Conservation (phyloP, 441 rosid genomes). For the Francoa sonchifolia region DNA sequence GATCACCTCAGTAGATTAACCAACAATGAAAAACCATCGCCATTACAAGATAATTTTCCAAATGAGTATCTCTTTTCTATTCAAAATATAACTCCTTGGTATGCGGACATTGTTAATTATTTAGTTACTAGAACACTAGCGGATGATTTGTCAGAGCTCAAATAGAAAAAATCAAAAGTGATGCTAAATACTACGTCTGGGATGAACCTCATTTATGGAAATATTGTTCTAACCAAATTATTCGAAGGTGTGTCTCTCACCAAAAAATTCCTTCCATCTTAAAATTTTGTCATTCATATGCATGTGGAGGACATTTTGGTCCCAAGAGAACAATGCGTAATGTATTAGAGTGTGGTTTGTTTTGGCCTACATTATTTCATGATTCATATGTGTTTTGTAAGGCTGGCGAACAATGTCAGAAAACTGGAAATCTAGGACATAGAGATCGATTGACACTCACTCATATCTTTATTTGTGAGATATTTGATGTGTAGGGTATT, state of each 20-base stretch:
- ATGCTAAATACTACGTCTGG: not conserved
- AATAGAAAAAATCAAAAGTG: not conserved
- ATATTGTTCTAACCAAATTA: not conserved
- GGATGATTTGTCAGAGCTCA: not conserved
- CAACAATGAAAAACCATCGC: not conserved
- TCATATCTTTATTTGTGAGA: no score
- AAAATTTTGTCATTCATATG: no score
- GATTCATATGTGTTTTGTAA: no score
- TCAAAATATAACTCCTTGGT: not conserved
- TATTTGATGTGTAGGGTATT: not conserved
- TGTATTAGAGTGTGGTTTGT: not conserved
- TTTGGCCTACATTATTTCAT: no score
- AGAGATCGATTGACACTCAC: no score
- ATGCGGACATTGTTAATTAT: not conserved
- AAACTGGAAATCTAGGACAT: no score
- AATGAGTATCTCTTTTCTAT: not conserved
- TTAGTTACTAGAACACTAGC: not conserved
- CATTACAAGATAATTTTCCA: not conserved
- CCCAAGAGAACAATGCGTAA: not conserved
- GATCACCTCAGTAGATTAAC: not conserved
- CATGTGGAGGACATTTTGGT: not conserved
- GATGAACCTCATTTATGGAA: conserved; percentile 2
- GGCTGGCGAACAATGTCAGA: no score
- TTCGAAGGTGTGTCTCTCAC: not conserved
- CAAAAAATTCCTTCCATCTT: not conserved